Evolutionary conservation across 179 eudicot species (phyloP), one percentile per base, ranked within the genome.

Genomic region (Pouteria campechiana): DNA sequence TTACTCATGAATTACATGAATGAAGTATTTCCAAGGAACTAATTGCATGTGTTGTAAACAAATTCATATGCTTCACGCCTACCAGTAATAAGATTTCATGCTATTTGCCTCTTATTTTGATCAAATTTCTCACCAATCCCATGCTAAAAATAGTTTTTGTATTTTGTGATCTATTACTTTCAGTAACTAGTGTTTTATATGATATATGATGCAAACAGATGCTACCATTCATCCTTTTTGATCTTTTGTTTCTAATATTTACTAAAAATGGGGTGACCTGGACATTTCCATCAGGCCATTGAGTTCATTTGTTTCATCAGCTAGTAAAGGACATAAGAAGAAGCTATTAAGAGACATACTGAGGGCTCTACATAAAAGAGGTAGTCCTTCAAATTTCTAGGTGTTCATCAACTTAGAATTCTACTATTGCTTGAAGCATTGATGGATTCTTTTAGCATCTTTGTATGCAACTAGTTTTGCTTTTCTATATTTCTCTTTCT

Each of bases 201-300:
- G 73, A n/a, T n/a, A n/a, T n/a, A n/a, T n/a, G n/a, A n/a, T n/a
- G 51, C 54, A 48, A 25, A 23, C 57, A 90, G 99, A 96, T 73
- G 94, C 94, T 25, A 87, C 99, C 21, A 96, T 90, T 61, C 96
- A 90, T 57, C 94, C 99, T 36, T 90, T 66, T 67, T 96, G 99
- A 50, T 90, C 99, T 46, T 90, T 82, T 70, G 79, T 71, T 48
- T 90, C 96, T 46, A 68, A 87, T 76, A 94, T 90, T 10, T 90
- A 66, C 35, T 65, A 94, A 25, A 73, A 78, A 17, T 79, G 92
- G 94, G 96, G 94, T 37, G 96, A 90, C 65, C 55, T 90, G 61
- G 96, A 90, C 75, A 57, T 90, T 33, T 90, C 99, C 27, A 65
- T 90, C 22, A 92, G 82, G 76, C 54, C 67, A 32, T 82, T 79